phyloP scores from a whole-genome alignment of 352 stramenopile species.

The Phytophthora syringae region DNA sequence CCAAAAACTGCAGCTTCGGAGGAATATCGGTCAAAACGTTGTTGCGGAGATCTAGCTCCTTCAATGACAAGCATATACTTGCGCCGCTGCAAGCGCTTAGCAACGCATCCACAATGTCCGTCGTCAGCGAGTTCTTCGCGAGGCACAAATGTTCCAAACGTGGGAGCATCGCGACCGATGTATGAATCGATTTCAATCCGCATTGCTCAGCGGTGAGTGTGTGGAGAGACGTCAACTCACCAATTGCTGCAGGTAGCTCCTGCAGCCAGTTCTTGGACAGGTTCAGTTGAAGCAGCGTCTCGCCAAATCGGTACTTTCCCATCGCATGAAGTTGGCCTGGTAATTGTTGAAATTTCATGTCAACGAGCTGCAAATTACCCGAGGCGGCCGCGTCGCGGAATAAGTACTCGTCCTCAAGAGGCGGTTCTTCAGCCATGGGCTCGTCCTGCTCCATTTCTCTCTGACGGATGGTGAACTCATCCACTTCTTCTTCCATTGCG shows the following conservation, averaged over 20 bases:
- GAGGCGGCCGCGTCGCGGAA: constrained; percentile 72
- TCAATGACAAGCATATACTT: constrained; percentile 51
- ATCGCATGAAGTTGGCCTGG: constrained; percentile 43
- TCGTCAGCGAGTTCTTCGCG: constrained; percentile 80
- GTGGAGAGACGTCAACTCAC: constrained; percentile 57
- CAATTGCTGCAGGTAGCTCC: constrained; percentile 51
- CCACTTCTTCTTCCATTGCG: constrained; percentile 68
- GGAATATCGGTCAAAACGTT: constrained; percentile 68
- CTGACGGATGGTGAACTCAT: constrained; percentile 66
- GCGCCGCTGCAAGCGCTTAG: constrained; percentile 34
- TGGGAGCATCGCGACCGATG: constrained; percentile 56
- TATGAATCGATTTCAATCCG: constrained; percentile 55
- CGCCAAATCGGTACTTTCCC: constrained; percentile 59
- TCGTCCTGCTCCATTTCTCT: constrained; percentile 51
- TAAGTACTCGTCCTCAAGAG: constrained; percentile 59
- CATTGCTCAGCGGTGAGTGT: constrained; percentile 80
- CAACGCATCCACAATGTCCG: constrained; percentile 51
- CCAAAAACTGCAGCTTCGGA: constrained; percentile 45
- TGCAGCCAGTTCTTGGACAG: constrained; percentile 76
- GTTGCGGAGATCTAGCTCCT: constrained; percentile 79
- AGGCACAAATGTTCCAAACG: constrained; percentile 67
- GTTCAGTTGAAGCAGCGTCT: constrained; percentile 68
- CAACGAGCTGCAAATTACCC: constrained; percentile 56
- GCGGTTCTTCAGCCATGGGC: constrained; percentile 28
- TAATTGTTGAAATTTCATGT: constrained; percentile 60